Conservation (phyloP, 805 yeast genomes). For the Schizosaccharomyces cryophilus region DNA sequence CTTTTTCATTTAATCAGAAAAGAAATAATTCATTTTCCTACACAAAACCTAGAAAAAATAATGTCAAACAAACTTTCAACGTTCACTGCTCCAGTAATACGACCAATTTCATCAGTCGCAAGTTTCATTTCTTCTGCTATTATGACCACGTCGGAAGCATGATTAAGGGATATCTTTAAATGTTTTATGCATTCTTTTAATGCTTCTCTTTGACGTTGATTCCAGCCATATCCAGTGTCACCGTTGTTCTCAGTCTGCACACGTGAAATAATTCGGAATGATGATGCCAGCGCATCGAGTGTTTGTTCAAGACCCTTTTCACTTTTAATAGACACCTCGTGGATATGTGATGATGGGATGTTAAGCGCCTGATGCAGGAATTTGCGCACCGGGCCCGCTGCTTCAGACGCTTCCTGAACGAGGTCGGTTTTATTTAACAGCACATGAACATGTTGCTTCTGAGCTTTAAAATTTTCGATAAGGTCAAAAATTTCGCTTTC, state of each 20-base stretch:
- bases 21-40: slow-evolving; percentile 43
- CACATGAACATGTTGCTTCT: neutral
- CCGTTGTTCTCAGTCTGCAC: neutral
- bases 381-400: neutral
- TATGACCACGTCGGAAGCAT: slow-evolving; percentile 37
- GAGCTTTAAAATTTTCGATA: neutral
- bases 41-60: slow-evolving; percentile 77
- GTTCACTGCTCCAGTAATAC: slow-evolving; percentile 65
- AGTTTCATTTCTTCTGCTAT: slow-evolving; percentile 54
- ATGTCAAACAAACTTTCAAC: slow-evolving; percentile 78
- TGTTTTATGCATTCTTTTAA: neutral
- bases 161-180: neutral
- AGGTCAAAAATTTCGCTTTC: neutral
- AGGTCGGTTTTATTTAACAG: neutral
- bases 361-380: neutral
- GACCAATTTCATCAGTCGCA: slow-evolving; percentile 71
- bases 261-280: neutral
- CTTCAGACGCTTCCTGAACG: neutral
- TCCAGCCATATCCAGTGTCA: neutral
- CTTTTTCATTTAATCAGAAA: neutral
- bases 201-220: neutral
- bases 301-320: neutral
- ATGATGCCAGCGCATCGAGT: neutral
- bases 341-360: neutral
- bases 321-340: neutral